Percentiles rank a stretch among this genome's conserved stretches.
Evolutionary conservation across 345 rosid genomes (phyloP).

Genomic region (Corchorus olitorius): DNA sequence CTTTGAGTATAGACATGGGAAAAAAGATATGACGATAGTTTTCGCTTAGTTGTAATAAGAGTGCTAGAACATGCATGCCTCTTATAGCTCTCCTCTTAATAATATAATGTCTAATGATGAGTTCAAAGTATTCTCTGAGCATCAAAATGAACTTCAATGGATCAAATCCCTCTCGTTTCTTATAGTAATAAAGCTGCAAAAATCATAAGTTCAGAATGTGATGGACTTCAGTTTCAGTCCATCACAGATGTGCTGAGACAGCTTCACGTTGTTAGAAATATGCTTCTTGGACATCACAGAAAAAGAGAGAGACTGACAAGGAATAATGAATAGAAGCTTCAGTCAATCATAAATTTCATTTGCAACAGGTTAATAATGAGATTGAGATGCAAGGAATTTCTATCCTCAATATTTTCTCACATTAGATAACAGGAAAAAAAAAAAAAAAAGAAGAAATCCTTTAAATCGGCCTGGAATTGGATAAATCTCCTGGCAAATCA

Average conservation of each 20-base stretch:
- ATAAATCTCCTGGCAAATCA: too few species aligned
- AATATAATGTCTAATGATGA: background rate
- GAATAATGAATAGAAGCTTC: background rate
- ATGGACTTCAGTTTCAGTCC: too few species aligned
- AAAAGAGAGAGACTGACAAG: background rate
- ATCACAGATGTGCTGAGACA: background rate
- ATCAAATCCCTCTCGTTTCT: too few species aligned
- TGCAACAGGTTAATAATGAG: background rate
- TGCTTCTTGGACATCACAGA: background rate
- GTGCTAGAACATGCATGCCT: background rate
- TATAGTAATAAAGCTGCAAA: too few species aligned
- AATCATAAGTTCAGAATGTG: too few species aligned
- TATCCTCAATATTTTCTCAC: background rate
- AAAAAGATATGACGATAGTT: slow-evolving; percentile 12
- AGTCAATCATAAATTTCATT: background rate
- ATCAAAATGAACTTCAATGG: background rate
- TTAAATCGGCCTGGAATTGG: too few species aligned
- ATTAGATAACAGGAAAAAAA: background rate
- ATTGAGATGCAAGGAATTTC: background rate
- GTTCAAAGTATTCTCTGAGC: background rate
- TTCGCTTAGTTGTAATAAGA: background rate
- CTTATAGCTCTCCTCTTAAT: slow-evolving; percentile 7
- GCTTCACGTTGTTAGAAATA: background rate
- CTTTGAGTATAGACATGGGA: slow-evolving; percentile 9
- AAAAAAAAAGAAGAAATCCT: too few species aligned